Percentiles rank a stretch among this genome's conserved stretches.
phyloP scores from a whole-genome alignment of 2,329 filamentous ascomycete species.

The Ceratocystis cubensis region DNA sequence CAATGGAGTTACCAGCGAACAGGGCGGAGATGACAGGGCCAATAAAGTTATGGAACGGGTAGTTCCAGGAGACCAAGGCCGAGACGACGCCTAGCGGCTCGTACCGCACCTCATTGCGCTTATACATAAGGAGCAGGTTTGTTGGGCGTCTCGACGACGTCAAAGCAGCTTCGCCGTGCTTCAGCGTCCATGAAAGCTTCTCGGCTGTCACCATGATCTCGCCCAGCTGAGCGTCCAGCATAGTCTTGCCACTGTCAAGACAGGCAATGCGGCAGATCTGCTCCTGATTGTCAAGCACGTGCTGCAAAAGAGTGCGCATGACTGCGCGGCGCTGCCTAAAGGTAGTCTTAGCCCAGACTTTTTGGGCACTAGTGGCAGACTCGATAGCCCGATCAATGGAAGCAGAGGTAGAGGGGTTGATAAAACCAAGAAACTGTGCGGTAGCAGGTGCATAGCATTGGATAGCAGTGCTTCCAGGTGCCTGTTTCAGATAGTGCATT shows the following conservation, averaged over 20 bases:
- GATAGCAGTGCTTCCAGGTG: slow-evolving; percentile 53
- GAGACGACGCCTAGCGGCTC: slow-evolving; percentile 88
- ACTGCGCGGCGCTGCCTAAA: slow-evolving; percentile 69
- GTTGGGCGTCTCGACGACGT: slow-evolving; percentile 61
- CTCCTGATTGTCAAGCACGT: slow-evolving; percentile 80
- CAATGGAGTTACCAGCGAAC: slow-evolving; percentile 80
- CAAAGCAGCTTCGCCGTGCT: slow-evolving; percentile 76
- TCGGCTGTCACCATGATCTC: slow-evolving; percentile 90
- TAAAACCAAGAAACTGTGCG: slow-evolving; percentile 64
- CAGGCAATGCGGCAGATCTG: slow-evolving; percentile 75
- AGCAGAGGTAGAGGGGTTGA: slow-evolving; percentile 63
- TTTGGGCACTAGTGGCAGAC: slow-evolving; percentile 61
- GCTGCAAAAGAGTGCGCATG: slow-evolving; percentile 65
- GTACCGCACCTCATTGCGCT: slow-evolving; percentile 78
- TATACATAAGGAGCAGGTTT: slow-evolving; percentile 90
- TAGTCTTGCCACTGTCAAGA: slow-evolving; percentile 90
- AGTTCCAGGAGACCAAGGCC: slow-evolving; percentile 95
- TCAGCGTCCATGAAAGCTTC: slow-evolving; percentile 88
- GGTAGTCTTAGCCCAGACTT: slow-evolving; percentile 61
- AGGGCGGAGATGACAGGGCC: slow-evolving; percentile 81
- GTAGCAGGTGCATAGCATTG: slow-evolving; percentile 87
- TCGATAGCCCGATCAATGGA: slow-evolving; percentile 70
- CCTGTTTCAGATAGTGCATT: slow-evolving; percentile 27
- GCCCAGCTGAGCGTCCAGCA: slow-evolving; percentile 84
- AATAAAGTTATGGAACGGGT: slow-evolving; percentile 88